Percentiles rank a stretch among this genome's conserved stretches.
Evolutionary conservation across 345 rosid species (phyloP).

Genomic region (Rhizophora mangle): DNA sequence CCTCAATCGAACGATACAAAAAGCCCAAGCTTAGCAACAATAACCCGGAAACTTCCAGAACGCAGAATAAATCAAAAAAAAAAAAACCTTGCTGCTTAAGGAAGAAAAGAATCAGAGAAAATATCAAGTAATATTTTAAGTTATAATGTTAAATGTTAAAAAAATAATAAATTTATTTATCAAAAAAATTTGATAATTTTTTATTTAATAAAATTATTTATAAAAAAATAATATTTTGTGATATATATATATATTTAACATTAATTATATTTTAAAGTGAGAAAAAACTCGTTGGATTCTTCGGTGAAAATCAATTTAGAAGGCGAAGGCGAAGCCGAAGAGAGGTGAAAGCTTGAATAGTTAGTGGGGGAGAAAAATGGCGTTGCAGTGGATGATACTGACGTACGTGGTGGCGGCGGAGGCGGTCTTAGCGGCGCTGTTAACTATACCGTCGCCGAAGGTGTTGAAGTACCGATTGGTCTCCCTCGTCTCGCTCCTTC

Average conservation of each 20-base stretch:
- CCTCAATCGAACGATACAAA: too few species aligned
- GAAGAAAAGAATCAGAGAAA: background rate
- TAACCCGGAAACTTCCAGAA: too few species aligned
- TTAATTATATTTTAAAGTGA: too few species aligned
- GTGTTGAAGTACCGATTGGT: slow-evolving; percentile 59
- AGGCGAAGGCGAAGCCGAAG: background rate
- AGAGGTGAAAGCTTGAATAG: background rate
- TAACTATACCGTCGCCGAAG: slow-evolving; percentile 77
- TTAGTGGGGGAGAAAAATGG: slow-evolving; percentile 38
- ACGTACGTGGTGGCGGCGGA: slow-evolving; percentile 77
- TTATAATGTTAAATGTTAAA: too few species aligned
- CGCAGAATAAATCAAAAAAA: too few species aligned
- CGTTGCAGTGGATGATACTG: slow-evolving; percentile 80
- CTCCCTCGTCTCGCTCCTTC: slow-evolving; percentile 59
- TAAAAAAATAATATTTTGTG: too few species aligned
- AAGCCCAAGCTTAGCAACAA: too few species aligned
- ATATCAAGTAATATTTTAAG: background rate
- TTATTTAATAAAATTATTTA: too few species aligned
- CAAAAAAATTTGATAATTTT: too few species aligned
- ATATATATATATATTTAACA: too few species aligned
- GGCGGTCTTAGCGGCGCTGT: slow-evolving; percentile 52
- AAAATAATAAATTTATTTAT: too few species aligned
- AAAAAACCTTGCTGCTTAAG: background rate
- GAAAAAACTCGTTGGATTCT: background rate
- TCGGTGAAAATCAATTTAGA: background rate